Base-by-base conservation (phyloP, 768 basidiomycete species). In the Lactifluus piperatus region DNA sequence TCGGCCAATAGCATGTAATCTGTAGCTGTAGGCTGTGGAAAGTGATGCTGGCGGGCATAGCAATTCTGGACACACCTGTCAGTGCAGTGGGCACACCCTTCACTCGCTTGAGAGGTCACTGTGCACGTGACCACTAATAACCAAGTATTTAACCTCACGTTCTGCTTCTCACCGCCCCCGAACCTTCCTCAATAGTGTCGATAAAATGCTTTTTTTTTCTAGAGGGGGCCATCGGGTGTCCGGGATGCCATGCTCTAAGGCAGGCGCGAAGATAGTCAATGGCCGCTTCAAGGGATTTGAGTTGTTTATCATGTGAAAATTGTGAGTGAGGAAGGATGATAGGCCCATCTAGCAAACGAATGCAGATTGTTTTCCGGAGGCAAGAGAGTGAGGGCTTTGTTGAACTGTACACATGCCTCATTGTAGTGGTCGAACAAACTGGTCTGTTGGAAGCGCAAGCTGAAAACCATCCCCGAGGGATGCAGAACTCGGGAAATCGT, bases 361-460 rank as follows among this genome's bases (percentile, higher is more conserved):
- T 14, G 36, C 4, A 52, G 13, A 11, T 2, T 9, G 36, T 52
- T 51, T 11, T 32, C 34, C n/a, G 22, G 32, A 16, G 39, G 29
- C 16, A 45, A 30, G 29, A 54, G 41, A 16, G 29, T 7, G 30
- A 54, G 53, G 9, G 27, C 16, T 22, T 45, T 44, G 26, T 58
- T 45, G 34, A 58, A 52, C 9, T n/a, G 51, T 13, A 34, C 13
- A 29, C 37, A 29, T 0, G 57, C 57, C 18, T 22, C 13, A 24
- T 2, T 32, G 45, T 36, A 46, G 27, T 58, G 27, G 4, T 52
- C 57, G 32, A 47, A 16, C 27, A 39, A 27, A 32, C 51, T 58
- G 34, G 57, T 52, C 36, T 37, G 57, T 16, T 58, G 57, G 51
- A 58, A 58, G 36, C 34, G 44, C 26, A 11, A 7, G 43, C 7